Conservation (phyloP, 345 rosid genomes). For the Jatropha curcas region DNA sequence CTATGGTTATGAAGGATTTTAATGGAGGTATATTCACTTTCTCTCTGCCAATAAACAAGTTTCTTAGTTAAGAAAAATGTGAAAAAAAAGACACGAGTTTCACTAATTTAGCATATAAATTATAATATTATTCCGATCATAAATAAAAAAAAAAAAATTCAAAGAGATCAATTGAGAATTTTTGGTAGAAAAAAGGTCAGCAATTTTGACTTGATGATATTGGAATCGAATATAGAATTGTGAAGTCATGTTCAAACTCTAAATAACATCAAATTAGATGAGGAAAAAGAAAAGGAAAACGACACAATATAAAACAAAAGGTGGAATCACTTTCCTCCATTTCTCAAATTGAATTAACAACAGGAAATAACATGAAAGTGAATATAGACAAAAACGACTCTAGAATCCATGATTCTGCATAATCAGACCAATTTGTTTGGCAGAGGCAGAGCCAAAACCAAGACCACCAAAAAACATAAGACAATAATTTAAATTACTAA, state of each 20-base stretch:
- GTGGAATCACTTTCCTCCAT: constrained; percentile 13
- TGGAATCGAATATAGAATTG: too few relatives aligned
- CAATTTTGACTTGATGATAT: too few relatives aligned
- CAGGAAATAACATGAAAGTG: constrained; percentile 8
- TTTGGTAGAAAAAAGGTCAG: too few relatives aligned
- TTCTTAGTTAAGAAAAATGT: background rate
- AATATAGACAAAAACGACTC: constrained; percentile 29
- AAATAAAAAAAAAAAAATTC: too few relatives aligned
- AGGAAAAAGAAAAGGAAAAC: background rate
- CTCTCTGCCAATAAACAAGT: constrained; percentile 45
- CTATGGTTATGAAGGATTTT: constrained; percentile 79
- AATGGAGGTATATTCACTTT: constrained; percentile 76
- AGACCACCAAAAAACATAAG: background rate
- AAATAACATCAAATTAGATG: too few relatives aligned
- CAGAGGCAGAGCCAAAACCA: constrained; percentile 16
- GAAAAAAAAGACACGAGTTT: too few relatives aligned
- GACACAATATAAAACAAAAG: constrained; percentile 23
- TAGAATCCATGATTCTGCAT: constrained; percentile 19
- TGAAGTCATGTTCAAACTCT: too few relatives aligned
- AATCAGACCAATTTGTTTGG: constrained; percentile 14
- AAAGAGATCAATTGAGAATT: too few relatives aligned
- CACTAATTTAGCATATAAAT: too few relatives aligned
- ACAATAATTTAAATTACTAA: too few relatives aligned
- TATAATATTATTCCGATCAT: too few relatives aligned
- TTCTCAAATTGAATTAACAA: background rate